Base-by-base conservation (phyloP, 1,284 basidiomycete genomes). In the Phylloboletellus chloephorus region DNA sequence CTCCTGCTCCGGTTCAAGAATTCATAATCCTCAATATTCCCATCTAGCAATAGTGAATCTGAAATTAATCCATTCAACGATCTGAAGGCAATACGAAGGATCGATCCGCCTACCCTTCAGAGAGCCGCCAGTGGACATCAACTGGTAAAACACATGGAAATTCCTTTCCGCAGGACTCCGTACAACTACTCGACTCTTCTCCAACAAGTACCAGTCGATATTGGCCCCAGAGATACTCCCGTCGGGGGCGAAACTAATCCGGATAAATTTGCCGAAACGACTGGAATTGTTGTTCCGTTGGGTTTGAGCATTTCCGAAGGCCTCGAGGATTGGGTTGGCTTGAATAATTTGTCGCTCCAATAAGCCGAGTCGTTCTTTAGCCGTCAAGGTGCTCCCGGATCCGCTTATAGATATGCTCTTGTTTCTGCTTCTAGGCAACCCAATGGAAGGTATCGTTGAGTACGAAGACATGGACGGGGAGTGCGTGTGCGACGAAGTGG, bases 211-310 rank as follows among this genome's bases (percentile, higher is more conserved):
- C 96, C 96, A 98, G 62, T 98, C 94, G 49, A 98, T 95, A 58
- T 95, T 97, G 28, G 96, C 96, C 2, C 96, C 96, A 1, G 93
- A 90, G 43, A 99, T 99, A 48, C 91, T 91, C 0, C 95, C 95
- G 43, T 90, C 80, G 0, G 89, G 85, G 0, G 90, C 83, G 63
- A 99, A 98, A 58, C 88, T 90, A 52, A 99, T 98, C 34, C 93
- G 77, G 26, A 99, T 90, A 63, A 98, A 98, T 67, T 99, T 98
- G 19, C 93, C 90, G 63, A 98, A 98, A 32, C 96, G 88, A 76
- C 89, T 94, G 7, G 96, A 98, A 60, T 99, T 99, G 67, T 98
- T 98, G 63, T 99, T 99, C 35, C 95, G 74, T 65, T 98, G 90
- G 0, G 96, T 98, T 64, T 98, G 96, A 4, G 96, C 96, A 61